Percentiles rank a stretch among this genome's conserved stretches.
phyloP scores from a whole-genome alignment of 2,329 filamentous ascomycete genomes.

The Fusarium dlaminii region DNA sequence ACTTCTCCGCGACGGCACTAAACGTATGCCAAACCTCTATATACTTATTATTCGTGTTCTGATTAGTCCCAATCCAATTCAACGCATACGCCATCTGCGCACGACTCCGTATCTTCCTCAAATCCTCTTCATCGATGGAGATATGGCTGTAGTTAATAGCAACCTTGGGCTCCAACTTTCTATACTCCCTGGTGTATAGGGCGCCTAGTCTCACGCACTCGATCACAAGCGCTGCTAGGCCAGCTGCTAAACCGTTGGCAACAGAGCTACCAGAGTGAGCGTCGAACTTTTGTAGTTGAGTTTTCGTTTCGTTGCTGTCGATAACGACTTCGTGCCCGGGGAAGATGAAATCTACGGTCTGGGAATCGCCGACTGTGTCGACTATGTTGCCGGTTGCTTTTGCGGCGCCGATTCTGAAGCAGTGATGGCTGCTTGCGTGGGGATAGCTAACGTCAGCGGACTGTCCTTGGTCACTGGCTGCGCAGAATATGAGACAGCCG shows the following conservation, averaged over 20 bases:
- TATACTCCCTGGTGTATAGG: background rate
- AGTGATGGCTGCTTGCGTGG: background rate
- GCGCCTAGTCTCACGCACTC: background rate
- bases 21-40: background rate
- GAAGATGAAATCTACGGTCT: background rate
- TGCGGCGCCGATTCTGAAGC: conserved; percentile 20
- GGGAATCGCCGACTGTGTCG: background rate
- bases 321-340: background rate
- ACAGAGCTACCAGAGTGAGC: conserved; percentile 9
- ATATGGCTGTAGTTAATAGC: background rate
- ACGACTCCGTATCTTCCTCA: background rate
- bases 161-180: background rate
- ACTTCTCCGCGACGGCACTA: background rate
- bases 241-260: background rate
- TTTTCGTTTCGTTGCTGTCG: background rate
- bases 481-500: background rate
- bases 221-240: conserved; percentile 5
- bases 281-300: background rate
- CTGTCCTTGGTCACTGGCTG: background rate
- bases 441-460: conserved; percentile 7
- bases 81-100: background rate
- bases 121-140: background rate
- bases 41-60: background rate
- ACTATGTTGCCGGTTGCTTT: conserved; percentile 7
- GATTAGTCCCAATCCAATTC: background rate